Base-by-base conservation (phyloP, 331 rosid species). In the Arachis monticola region DNA sequence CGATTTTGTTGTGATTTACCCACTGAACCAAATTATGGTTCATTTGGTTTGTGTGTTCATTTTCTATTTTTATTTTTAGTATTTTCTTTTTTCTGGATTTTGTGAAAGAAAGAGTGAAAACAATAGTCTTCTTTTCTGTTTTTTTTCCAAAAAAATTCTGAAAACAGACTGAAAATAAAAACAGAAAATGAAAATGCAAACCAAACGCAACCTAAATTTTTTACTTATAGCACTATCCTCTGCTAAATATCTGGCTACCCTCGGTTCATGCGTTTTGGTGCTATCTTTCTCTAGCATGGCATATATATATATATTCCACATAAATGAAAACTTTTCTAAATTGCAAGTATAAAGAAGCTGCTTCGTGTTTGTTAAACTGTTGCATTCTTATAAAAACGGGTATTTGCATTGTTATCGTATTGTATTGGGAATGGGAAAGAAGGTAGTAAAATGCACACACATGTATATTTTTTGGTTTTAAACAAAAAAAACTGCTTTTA, bases 241-340 rank as follows among this genome's bases (percentile, higher is more conserved):
- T 56, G 7, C 77, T 55, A 47, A 2, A 35, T 35, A 35, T 35
- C 22, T 17, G 22, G 35, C 69, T 73, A 60, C 47, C 44, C 59
- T 56, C n/a, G 59, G 59, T 61, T 56, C 62, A 53, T 67, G 46
- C 68, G 60, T 71, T 38, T 46, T 7, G 47, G 55, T 52, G 31
- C 63, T 14, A 52, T 12, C 64, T 51, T 53, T 58, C 13, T 59
- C 47, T 58, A 27, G 75, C 27, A 3, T 46, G 35, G 63, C 10
- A 60, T 35, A 72, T 60, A 38, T 17, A 17, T 17, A 17, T 32
- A 74, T 52, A 60, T 42, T 41, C 41, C n/a, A 35, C 30, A 35
- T 1, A 46, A 46, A 48, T 48, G 6, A 13, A 13, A 62, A 7
- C 42, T 67, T 67, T 58, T 30, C 56, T 11, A 48, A 8, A 10